These are phyloP conservation scores for Halophytophthora batemanensis DNA, from an alignment of 352 stramenopile species.

Conservation along the genomic window DNA sequence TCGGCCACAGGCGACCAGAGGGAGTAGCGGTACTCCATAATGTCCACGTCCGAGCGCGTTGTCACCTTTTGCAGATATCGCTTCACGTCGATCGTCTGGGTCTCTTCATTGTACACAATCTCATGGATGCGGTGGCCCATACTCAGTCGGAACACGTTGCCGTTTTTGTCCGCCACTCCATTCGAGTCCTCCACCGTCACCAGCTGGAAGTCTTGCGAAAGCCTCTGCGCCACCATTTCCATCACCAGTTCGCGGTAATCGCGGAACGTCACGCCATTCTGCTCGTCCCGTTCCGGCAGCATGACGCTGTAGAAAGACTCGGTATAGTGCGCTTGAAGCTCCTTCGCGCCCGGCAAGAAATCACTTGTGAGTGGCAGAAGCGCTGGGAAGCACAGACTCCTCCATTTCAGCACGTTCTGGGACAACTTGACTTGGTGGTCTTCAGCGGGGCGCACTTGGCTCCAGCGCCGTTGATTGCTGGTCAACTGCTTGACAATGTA, in stretches of 20 bases:
- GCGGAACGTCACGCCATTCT: slow-evolving; percentile 59
- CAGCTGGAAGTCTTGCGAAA: slow-evolving; percentile 87
- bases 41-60: slow-evolving; percentile 61
- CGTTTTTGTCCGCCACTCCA: slow-evolving; percentile 21
- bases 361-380: slow-evolving; percentile 92
- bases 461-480: slow-evolving; percentile 96
- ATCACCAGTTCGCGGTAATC: slow-evolving; percentile 78
- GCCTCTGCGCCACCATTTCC: slow-evolving; percentile 83
- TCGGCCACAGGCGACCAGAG: slow-evolving; percentile 72
- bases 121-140: slow-evolving; percentile 89
- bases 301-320: slow-evolving; percentile 87
- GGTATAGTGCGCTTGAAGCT: slow-evolving; percentile 79
- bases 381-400: slow-evolving; percentile 94
- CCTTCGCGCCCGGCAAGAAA: slow-evolving; percentile 77
- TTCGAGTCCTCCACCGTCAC: slow-evolving; percentile 54
- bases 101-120: slow-evolving; percentile 85
- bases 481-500: slow-evolving; percentile 81
- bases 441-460: slow-evolving; percentile 86
- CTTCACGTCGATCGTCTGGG: slow-evolving; percentile 85
- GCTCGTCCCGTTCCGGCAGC: slow-evolving; percentile 66
- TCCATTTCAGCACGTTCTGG: slow-evolving; percentile 95
- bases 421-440: slow-evolving; percentile 57
- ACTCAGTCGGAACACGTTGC: slow-evolving; percentile 63
- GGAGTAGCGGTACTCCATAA: slow-evolving; percentile 82
- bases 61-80: slow-evolving; percentile 72